phyloP scores from a whole-genome alignment of 2,329 filamentous ascomycete genomes.

The Penicillium decumbens region DNA sequence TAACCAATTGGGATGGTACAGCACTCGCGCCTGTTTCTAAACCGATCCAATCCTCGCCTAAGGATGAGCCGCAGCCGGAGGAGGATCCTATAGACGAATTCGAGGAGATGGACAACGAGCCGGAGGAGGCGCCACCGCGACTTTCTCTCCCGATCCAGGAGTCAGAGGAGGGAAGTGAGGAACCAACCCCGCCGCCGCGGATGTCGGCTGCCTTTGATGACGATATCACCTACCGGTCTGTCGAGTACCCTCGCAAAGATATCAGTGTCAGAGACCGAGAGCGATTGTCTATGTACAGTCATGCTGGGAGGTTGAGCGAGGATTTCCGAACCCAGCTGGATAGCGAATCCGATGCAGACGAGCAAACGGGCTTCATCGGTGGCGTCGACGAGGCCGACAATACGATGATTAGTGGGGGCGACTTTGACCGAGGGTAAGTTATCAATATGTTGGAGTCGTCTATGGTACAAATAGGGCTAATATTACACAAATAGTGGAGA shows the following conservation, averaged over 20 bases:
- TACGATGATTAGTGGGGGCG: constrained; percentile 36
- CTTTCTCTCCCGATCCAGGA: constrained; percentile 47
- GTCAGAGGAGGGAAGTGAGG: constrained; percentile 43
- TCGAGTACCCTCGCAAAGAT: constrained; percentile 44
- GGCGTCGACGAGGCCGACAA: constrained; percentile 36
- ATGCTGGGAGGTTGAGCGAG: constrained; percentile 46
- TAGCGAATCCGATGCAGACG: constrained; percentile 39
- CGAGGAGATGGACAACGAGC: constrained; percentile 48
- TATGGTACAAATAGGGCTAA: constrained; percentile 20
- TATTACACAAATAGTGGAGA: constrained; percentile 35
- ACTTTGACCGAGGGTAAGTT: constrained; percentile 38
- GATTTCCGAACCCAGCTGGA: constrained; percentile 46
- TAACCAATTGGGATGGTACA: constrained; percentile 18
- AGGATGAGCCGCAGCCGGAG: constrained; percentile 26
- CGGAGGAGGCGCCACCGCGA: constrained; percentile 40
- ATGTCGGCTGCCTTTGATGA: constrained; percentile 44
- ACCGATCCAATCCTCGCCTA: constrained; percentile 47
- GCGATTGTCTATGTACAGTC: constrained; percentile 43
- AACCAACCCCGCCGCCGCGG: constrained; percentile 37
- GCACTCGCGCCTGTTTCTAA: constrained; percentile 49
- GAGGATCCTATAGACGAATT: constrained; percentile 33
- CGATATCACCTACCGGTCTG: constrained; percentile 39
- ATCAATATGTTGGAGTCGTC: constrained; percentile 1
- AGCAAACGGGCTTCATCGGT: constrained; percentile 37
- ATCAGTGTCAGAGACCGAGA: constrained; percentile 36